Percentiles rank a stretch among this genome's conserved stretches.
These are phyloP conservation scores for Sclerotinia spermophila DNA, from an alignment of 2,329 filamentous ascomycete species.

Conservation along the genomic window DNA sequence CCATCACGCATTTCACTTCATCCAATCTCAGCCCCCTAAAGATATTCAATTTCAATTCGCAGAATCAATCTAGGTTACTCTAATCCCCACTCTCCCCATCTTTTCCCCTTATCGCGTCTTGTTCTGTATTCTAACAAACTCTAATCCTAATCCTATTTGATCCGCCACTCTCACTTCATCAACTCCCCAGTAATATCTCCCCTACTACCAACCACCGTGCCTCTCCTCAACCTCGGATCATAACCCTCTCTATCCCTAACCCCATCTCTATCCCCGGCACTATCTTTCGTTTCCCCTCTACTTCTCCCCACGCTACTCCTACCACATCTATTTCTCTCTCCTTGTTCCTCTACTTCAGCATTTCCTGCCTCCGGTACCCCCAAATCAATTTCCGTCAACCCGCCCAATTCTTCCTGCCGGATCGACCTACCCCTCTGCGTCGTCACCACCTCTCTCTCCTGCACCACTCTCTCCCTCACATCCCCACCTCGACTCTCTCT, in stretches of 20 bases:
- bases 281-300: background rate
- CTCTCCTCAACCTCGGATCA: conserved; percentile 15
- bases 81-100: background rate
- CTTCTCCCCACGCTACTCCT: background rate
- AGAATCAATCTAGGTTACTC: background rate
- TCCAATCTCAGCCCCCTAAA: background rate
- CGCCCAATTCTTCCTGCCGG: conserved; percentile 25
- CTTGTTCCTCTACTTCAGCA: background rate
- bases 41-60: background rate
- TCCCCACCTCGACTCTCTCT: background rate
- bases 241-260: conserved; percentile 4
- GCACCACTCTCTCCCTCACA: background rate
- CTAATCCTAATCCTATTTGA: background rate
- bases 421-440: conserved; percentile 20
- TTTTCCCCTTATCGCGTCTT: too few relatives aligned
- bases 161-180: background rate
- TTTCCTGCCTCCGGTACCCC: conserved; percentile 23
- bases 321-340: background rate
- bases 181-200: background rate
- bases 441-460: background rate
- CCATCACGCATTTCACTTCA: background rate
- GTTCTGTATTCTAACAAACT: background rate
- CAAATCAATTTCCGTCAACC: conserved; percentile 26
- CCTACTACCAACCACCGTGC: background rate
- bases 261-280: background rate